These are phyloP conservation scores for Melastoma malabathricum DNA, from an alignment of 345 rosid species.

Conservation along the genomic window DNA sequence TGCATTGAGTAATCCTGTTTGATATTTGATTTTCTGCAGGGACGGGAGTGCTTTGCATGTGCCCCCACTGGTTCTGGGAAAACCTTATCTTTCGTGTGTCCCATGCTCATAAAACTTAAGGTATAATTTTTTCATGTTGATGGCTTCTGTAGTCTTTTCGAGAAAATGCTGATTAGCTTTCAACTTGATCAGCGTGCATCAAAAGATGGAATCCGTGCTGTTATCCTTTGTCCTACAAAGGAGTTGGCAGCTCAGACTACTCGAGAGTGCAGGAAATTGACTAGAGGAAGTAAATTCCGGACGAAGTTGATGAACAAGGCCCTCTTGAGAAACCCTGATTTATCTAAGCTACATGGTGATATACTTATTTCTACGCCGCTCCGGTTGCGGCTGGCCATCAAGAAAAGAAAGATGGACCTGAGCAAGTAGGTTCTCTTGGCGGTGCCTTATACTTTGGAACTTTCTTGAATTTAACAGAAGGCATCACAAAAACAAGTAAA, in stretches of 20 bases:
- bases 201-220: constrained; percentile 65
- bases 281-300: constrained; percentile 57
- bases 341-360: constrained; percentile 63
- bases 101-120: constrained; percentile 92
- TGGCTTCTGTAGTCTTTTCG: neutral
- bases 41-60: constrained; percentile 88
- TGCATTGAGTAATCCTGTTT: neutral
- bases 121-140: constrained; percentile 15
- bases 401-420: constrained; percentile 59
- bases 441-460: neutral
- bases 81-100: constrained; percentile 80
- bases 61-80: constrained; percentile 99
- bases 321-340: constrained; percentile 42
- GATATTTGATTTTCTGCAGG: constrained; percentile 27
- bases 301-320: constrained; percentile 71
- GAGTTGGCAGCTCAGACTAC: constrained; percentile 85
- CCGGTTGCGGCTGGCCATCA: constrained; percentile 52
- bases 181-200: constrained; percentile 31
- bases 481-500: too few relatives aligned
- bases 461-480: too few relatives aligned
- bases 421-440: constrained; percentile 49
- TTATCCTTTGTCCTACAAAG: constrained; percentile 79
- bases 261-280: constrained; percentile 80
- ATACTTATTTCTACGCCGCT: constrained; percentile 79
- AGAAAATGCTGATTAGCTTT: constrained; percentile 9